A percentile compares a stretch with the other conserved stretches of the same genome.
phyloP scores from a whole-genome alignment of 108 stramenopile genomes.

The Skeletonema marinoi region DNA sequence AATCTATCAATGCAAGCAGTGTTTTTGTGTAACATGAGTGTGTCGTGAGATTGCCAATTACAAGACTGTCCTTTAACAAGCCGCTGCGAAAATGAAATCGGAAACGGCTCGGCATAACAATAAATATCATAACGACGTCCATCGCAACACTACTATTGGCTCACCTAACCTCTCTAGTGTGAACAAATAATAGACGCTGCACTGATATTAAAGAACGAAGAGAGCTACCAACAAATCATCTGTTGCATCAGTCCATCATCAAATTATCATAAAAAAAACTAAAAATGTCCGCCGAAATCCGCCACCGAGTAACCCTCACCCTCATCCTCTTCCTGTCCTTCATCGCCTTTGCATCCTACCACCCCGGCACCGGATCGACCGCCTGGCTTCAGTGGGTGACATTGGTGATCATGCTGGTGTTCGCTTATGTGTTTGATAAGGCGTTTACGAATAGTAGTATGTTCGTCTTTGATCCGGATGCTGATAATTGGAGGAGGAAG shows the following conservation, averaged over 20 bases:
- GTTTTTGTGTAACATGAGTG: no score
- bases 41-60: no score
- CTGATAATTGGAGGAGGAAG: slow-evolving; percentile 92
- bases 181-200: no score
- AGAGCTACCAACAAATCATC: background rate
- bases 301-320: slow-evolving; percentile 47
- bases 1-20: no score
- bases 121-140: no score
- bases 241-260: background rate
- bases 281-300: slow-evolving; percentile 45
- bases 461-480: slow-evolving; percentile 93
- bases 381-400: slow-evolving; percentile 84
- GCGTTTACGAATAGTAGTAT: slow-evolving; percentile 73
- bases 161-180: no score
- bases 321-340: slow-evolving; percentile 70
- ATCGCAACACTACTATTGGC: no score
- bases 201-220: background rate
- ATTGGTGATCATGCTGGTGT: slow-evolving; percentile 61
- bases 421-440: slow-evolving; percentile 75
- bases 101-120: no score
- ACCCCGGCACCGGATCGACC: slow-evolving; percentile 74
- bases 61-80: no score
- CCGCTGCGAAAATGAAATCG: no score
- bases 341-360: slow-evolving; percentile 82
- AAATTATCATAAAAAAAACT: background rate